Percentiles rank a stretch among this genome's conserved stretches.
These are phyloP conservation scores for Corylus americana DNA, from an alignment of 306 rosid genomes.

Conservation along the genomic window DNA sequence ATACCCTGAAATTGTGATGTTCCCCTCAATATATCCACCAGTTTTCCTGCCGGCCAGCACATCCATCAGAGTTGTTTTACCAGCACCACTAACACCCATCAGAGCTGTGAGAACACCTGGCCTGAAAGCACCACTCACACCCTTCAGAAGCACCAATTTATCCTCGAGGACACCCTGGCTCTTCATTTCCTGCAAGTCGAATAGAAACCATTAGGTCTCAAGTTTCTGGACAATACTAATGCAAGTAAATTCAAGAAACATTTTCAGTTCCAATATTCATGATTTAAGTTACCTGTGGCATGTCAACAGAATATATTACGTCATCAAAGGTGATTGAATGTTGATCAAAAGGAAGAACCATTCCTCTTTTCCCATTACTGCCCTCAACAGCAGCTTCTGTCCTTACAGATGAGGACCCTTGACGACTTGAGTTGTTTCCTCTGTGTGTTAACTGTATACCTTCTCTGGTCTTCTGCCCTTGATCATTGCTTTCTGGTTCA, in stretches of 20 bases:
- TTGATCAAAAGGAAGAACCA: conserved; percentile 56
- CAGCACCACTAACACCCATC: conserved; percentile 97
- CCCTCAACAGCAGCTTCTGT: neutral
- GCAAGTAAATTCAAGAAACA: conserved; percentile 2
- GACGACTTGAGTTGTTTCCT: conserved; percentile 6
- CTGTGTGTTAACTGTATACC: neutral
- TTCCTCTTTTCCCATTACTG: conserved; percentile 33
- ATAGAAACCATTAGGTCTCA: neutral
- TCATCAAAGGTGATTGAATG: conserved; percentile 48
- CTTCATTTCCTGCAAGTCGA: conserved; percentile 63
- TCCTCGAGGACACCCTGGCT: conserved; percentile 61
- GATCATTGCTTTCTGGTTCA: conserved; percentile 16
- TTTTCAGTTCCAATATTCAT: neutral
- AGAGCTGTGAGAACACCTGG: conserved; percentile 95
- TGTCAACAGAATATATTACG: conserved; percentile 49
- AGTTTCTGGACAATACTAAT: conserved; percentile 2
- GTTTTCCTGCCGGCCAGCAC: conserved; percentile 92
- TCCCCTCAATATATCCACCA: conserved; percentile 78
- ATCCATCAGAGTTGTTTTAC: conserved; percentile 97
- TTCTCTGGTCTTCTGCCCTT: neutral
- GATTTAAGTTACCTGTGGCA: conserved; percentile 41
- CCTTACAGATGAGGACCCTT: neutral
- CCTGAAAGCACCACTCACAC: conserved; percentile 81
- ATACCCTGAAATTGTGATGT: conserved; percentile 68
- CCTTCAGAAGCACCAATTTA: conserved; percentile 68